These are phyloP conservation scores for Pythium dissotocum DNA, from an alignment of 352 stramenopile species.

Conservation along the genomic window DNA sequence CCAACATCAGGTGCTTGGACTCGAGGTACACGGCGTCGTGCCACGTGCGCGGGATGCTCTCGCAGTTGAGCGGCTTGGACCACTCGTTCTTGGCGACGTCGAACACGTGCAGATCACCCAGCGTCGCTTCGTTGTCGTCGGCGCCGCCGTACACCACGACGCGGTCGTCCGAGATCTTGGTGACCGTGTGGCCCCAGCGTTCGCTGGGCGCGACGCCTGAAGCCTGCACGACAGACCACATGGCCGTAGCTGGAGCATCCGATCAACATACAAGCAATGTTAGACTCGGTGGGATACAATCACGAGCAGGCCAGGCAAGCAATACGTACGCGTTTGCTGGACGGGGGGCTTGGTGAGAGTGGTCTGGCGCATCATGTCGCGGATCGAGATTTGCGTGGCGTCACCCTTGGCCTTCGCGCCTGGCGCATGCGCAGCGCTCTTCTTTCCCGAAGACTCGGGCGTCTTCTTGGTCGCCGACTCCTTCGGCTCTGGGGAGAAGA, in stretches of 20 bases:
- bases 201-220: conserved; percentile 39
- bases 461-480: conserved; percentile 41
- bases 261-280: not conserved
- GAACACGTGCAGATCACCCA: conserved; percentile 87
- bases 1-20: conserved; percentile 88
- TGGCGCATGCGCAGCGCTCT: conserved; percentile 14
- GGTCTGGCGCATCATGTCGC: conserved; percentile 31
- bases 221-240: conserved; percentile 46
- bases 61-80: conserved; percentile 87
- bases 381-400: conserved; percentile 26
- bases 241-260: conserved; percentile 23
- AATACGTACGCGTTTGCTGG: conserved; percentile 9
- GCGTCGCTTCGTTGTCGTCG: conserved; percentile 79
- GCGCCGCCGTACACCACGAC: conserved; percentile 92
- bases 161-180: conserved; percentile 81
- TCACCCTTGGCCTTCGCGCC: conserved; percentile 31
- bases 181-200: conserved; percentile 91
- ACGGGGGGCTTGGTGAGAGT: conserved; percentile 18
- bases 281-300: not conserved
- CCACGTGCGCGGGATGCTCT: conserved; percentile 88
- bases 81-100: conserved; percentile 75
- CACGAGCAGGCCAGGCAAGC: not conserved
- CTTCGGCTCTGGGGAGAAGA: conserved; percentile 53
- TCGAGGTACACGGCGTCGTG: conserved; percentile 90
- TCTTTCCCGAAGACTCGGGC: conserved; percentile 45